Conservation (phyloP, 2,329 filamentous ascomycete genomes). For the Xylaria arbuscula region DNA sequence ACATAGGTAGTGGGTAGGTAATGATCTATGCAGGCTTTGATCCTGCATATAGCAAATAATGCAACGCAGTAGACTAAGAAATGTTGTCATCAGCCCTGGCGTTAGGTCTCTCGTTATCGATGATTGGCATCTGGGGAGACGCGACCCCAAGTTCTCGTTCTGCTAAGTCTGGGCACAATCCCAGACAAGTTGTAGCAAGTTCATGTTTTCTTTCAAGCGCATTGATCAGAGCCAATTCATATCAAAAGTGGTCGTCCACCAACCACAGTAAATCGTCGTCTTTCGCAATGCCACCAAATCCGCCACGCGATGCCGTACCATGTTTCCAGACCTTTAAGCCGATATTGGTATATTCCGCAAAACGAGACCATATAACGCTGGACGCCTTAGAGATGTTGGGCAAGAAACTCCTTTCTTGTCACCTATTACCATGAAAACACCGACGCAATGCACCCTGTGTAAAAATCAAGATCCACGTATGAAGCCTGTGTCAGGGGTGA, state of each 20-base stretch:
- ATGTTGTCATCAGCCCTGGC: not conserved
- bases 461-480: slow-evolving; percentile 16
- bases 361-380: not conserved
- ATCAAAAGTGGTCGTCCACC: not conserved
- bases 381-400: slow-evolving; percentile 26
- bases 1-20: not conserved
- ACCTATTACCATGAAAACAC: slow-evolving; percentile 23
- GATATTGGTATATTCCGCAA: slow-evolving; percentile 7
- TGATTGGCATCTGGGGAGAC: not conserved
- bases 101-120: not conserved
- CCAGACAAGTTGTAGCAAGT: not conserved
- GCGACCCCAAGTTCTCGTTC: not conserved
- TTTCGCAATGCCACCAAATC: not conserved
- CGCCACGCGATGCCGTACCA: slow-evolving; percentile 14
- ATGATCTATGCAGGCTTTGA: slow-evolving; percentile 1
- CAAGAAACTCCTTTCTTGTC: slow-evolving; percentile 14
- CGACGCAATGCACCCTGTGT: slow-evolving; percentile 38
- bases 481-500: slow-evolving; percentile 10
- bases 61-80: not conserved
- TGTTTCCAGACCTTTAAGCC: slow-evolving; percentile 11
- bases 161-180: not conserved
- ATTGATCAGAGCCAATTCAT: not conserved
- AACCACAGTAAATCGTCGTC: not conserved
- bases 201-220: slow-evolving; percentile 1
- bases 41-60: not conserved